Conservation (phyloP, 2,329 filamentous ascomycete genomes). For the Fusarium fracticaudum region DNA sequence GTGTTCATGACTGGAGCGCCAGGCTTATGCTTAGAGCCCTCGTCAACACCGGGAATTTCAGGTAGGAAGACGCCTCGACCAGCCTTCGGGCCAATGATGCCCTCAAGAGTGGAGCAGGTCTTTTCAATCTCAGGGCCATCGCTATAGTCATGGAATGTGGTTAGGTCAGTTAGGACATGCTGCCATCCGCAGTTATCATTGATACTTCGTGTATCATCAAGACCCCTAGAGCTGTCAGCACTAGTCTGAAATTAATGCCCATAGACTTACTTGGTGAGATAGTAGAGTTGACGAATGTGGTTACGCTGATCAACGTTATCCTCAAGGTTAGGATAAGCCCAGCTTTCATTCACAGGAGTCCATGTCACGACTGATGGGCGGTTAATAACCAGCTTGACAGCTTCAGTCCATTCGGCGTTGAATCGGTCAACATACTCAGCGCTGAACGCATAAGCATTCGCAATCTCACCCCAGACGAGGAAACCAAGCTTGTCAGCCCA, state of each 20-base stretch:
- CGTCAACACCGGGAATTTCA: conserved; percentile 53
- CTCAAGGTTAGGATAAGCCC: conserved; percentile 70
- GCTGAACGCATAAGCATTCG: conserved; percentile 71
- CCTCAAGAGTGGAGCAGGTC: conserved; percentile 62
- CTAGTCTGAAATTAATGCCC: conserved; percentile 29
- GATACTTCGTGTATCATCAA: conserved; percentile 71
- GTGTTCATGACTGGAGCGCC: conserved; percentile 72
- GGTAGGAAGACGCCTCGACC: conserved; percentile 64
- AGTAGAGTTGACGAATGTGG: conserved; percentile 71
- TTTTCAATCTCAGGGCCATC: conserved; percentile 65
- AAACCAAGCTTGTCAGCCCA: conserved; percentile 70
- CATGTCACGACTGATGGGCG: conserved; percentile 72
- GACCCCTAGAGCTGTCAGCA: conserved; percentile 46
- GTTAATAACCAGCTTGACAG: conserved; percentile 71
- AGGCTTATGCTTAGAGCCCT: conserved; percentile 60
- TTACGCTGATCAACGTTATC: conserved; percentile 67
- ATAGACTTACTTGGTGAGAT: conserved; percentile 65
- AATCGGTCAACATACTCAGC: conserved; percentile 67
- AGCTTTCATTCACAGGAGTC: conserved; percentile 73
- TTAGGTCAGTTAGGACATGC: conserved; percentile 70
- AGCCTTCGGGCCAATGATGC: conserved; percentile 63
- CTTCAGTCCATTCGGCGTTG: conserved; percentile 71
- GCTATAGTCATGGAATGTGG: conserved; percentile 74
- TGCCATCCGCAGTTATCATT: conserved; percentile 81
- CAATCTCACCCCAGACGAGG: conserved; percentile 72